Evolutionary conservation across 192 early-diverging fungal species (phyloP).

Genomic region (Kickxella alabastrina): DNA sequence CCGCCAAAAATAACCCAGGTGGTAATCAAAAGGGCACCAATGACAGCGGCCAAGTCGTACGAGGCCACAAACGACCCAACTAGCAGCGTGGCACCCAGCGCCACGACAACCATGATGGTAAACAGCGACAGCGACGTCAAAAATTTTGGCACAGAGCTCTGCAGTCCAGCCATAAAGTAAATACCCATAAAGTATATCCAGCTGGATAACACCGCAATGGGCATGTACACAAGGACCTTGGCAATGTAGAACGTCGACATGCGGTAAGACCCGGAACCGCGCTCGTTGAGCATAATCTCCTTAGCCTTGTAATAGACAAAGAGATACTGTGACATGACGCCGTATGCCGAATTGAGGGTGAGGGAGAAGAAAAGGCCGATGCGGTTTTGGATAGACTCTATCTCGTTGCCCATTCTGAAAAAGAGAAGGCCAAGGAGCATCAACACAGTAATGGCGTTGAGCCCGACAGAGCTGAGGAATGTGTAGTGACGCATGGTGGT

Average conservation of each 20-base stretch:
- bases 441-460: slow-evolving; percentile 49
- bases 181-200: slow-evolving; percentile 47
- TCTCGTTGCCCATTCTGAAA: slow-evolving; percentile 47
- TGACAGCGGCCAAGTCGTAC: slow-evolving; percentile 42
- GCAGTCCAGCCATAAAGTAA: slow-evolving; percentile 51
- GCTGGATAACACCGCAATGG: slow-evolving; percentile 43
- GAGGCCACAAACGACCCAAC: slow-evolving; percentile 44
- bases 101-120: slow-evolving; percentile 35
- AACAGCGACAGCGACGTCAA: slow-evolving; percentile 40
- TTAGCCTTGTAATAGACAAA: slow-evolving; percentile 51
- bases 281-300: slow-evolving; percentile 60
- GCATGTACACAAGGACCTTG: slow-evolving; percentile 56
- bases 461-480: slow-evolving; percentile 37
- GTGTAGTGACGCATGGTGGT: slow-evolving; percentile 45
- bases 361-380: slow-evolving; percentile 51
- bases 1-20: slow-evolving; percentile 51
- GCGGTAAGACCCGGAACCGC: slow-evolving; percentile 63
- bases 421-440: slow-evolving; percentile 57
- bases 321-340: slow-evolving; percentile 58
- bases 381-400: slow-evolving; percentile 53
- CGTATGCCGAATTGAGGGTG: slow-evolving; percentile 56
- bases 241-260: slow-evolving; percentile 59
- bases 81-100: slow-evolving; percentile 42
- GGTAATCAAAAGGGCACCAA: slow-evolving; percentile 33
- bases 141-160: slow-evolving; percentile 21